Percentiles rank a stretch among this genome's conserved stretches.
Conservation (phyloP, 1,284 basidiomycete species). For the Tilletia horrida region DNA sequence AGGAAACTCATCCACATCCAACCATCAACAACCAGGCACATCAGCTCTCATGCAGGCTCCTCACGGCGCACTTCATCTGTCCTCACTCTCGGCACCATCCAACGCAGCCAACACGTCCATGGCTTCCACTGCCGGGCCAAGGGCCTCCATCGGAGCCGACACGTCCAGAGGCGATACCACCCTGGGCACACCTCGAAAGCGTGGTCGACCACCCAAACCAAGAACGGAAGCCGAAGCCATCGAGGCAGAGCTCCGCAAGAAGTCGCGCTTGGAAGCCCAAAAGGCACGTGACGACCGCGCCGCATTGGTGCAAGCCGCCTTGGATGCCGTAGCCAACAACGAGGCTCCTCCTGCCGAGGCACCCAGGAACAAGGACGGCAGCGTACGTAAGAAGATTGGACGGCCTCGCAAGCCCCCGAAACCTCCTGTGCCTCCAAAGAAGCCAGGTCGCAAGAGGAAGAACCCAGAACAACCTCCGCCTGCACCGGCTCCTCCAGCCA, state of each 20-base stretch:
- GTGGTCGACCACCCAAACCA: slow-evolving; percentile 9
- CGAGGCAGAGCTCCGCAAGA: neutral
- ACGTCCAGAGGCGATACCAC: neutral
- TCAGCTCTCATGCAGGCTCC: neutral
- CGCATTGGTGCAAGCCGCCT: slow-evolving; percentile 5
- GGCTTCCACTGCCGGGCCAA: neutral
- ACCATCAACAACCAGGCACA: neutral
- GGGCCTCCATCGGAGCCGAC: neutral
- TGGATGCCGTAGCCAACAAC: slow-evolving; percentile 11
- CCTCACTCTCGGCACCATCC: neutral
- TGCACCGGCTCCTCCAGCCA: neutral
- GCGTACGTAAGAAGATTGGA: slow-evolving; percentile 4
- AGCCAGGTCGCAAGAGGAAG: slow-evolving; percentile 10
- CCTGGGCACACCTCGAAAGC: neutral
- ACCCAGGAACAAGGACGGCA: slow-evolving; percentile 17
- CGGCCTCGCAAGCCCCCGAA: slow-evolving; percentile 6
- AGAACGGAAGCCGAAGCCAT: slow-evolving; percentile 2
- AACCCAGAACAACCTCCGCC: neutral
- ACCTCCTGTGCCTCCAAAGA: slow-evolving; percentile 2
- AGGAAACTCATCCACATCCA: no score
- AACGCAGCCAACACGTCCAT: neutral
- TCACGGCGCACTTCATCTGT: no score
- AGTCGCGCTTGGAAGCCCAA: neutral
- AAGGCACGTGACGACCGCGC: slow-evolving; percentile 11
- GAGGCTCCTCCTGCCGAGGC: slow-evolving; percentile 3